A percentile compares a stretch with the other conserved stretches of the same genome.
phyloP scores from a whole-genome alignment of 1,284 basidiomycete genomes.

The Ustilago xerochloae region DNA sequence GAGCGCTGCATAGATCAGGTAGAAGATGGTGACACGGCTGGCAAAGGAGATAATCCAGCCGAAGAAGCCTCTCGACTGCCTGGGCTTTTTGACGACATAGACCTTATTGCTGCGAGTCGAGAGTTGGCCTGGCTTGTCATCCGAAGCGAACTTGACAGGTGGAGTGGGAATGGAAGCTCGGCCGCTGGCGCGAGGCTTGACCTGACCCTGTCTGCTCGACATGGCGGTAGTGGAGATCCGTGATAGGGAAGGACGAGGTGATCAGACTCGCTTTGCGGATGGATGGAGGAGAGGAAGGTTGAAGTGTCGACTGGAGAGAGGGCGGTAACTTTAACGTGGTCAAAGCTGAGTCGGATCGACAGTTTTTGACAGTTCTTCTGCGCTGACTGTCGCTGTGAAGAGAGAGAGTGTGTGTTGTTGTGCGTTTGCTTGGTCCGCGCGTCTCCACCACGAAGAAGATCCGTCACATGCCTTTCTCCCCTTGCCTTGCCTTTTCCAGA shows the following conservation, averaged over 20 bases:
- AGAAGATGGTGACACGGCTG: constrained; percentile 49
- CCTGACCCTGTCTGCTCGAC: constrained; percentile 16
- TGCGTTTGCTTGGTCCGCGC: constrained; percentile 6
- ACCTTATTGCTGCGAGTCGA: constrained; percentile 5
- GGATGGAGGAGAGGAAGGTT: neutral
- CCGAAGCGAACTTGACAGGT: constrained; percentile 29
- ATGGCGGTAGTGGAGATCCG: neutral
- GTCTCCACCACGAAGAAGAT: neutral
- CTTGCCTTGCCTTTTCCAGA: neutral
- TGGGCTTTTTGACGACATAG: neutral
- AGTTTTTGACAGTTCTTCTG: neutral
- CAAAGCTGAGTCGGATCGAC: constrained; percentile 20
- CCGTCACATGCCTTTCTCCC: neutral
- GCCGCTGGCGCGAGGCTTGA: constrained; percentile 28
- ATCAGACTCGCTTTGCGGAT: constrained; percentile 6
- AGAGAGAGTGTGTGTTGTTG: neutral
- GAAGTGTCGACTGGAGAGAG: constrained; percentile 5
- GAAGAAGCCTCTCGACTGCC: constrained; percentile 27
- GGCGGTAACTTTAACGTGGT: constrained; percentile 12
- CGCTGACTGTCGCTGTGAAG: neutral
- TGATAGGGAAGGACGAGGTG: constrained; percentile 4
- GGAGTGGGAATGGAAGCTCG: constrained; percentile 43
- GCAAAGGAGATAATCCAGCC: constrained; percentile 43
- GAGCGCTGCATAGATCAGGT: constrained; percentile 52
- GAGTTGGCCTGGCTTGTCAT: constrained; percentile 17